phyloP scores from a whole-genome alignment of 768 basidiomycete genomes.

The Agrocybe praecox region DNA sequence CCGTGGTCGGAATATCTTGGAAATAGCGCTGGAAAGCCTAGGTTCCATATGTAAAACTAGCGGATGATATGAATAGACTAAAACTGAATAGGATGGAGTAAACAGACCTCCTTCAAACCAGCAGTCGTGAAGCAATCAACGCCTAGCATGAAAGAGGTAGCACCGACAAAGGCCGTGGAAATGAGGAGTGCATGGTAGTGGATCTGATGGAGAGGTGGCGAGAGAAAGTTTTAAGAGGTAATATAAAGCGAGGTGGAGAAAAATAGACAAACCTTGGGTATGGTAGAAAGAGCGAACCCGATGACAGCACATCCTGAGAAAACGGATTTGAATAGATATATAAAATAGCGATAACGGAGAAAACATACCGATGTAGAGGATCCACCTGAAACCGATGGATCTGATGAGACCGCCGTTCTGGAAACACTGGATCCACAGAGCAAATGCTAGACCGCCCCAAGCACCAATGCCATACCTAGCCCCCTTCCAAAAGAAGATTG shows the following conservation, averaged over 20 bases:
- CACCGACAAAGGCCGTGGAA: conserved; percentile 88
- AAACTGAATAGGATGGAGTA: conserved; percentile 6
- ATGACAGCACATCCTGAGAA: conserved; percentile 66
- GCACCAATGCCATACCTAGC: conserved; percentile 83
- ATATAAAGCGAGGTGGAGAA: conserved; percentile 15
- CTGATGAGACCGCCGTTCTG: conserved; percentile 79
- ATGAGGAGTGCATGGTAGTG: conserved; percentile 87
- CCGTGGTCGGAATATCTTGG: conserved; percentile 69
- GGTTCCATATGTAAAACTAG: conserved; percentile 95
- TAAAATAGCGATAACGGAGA: conserved; percentile 14
- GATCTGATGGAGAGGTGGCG: conserved; percentile 40
- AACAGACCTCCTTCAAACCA: conserved; percentile 85
- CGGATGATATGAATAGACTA: conserved; percentile 10
- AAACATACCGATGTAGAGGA: conserved; percentile 73
- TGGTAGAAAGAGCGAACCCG: conserved; percentile 82
- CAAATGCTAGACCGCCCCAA: conserved; percentile 87
- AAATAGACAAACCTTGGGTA: conserved; percentile 57
- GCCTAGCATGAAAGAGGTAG: conserved; percentile 88
- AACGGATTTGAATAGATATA: conserved; percentile 14
- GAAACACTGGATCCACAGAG: conserved; percentile 87
- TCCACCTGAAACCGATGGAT: conserved; percentile 82
- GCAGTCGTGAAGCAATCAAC: conserved; percentile 93
- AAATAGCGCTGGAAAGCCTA: conserved; percentile 83
- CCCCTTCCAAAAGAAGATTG: conserved; percentile 93
- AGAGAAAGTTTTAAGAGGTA: conserved; percentile 15